These are phyloP conservation scores for Ceratobasidium sp. DNA, from an alignment of 1,284 basidiomycete genomes.

Conservation along the genomic window DNA sequence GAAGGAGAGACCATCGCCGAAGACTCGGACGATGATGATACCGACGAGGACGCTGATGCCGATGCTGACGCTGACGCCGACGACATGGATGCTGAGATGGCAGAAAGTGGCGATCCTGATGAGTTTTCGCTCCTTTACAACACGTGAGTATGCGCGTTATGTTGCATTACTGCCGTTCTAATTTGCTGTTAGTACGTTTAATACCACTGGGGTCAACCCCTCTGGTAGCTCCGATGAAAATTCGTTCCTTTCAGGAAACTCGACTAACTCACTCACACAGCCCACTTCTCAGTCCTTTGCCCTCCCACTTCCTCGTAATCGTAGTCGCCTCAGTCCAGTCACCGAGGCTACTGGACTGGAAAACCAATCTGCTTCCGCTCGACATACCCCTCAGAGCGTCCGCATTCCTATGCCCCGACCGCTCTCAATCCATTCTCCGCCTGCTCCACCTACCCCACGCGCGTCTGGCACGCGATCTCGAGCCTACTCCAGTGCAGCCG, in stretches of 20 bases:
- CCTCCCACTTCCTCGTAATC: slow-evolving; percentile 55
- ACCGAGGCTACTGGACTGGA: slow-evolving; percentile 54
- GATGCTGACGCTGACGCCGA: slow-evolving; percentile 52
- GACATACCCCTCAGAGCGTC: slow-evolving; percentile 22
- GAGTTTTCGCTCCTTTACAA: slow-evolving; percentile 56
- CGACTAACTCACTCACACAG: slow-evolving; percentile 55
- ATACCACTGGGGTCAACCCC: slow-evolving; percentile 51
- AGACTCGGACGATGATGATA: slow-evolving; percentile 53
- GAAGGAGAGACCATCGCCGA: slow-evolving; percentile 45
- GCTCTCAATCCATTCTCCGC: slow-evolving; percentile 39
- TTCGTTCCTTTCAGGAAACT: slow-evolving; percentile 41
- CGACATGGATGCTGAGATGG: slow-evolving; percentile 37
- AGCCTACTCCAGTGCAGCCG: slow-evolving; percentile 34
- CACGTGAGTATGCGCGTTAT: slow-evolving; percentile 59
- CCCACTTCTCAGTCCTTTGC: slow-evolving; percentile 59
- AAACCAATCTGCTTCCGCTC: slow-evolving; percentile 20
- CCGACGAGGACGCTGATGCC: slow-evolving; percentile 67
- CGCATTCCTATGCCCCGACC: slow-evolving; percentile 33
- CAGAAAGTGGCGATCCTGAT: slow-evolving; percentile 35
- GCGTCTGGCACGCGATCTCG: slow-evolving; percentile 35
- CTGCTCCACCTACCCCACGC: slow-evolving; percentile 38
- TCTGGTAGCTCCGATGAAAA: slow-evolving; percentile 42
- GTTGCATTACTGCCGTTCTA: not conserved
- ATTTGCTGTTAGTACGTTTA: slow-evolving; percentile 50
- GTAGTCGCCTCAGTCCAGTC: slow-evolving; percentile 71